Evolutionary conservation across 768 basidiomycete species (phyloP).

Genomic region (Chalciporus piperatus): DNA sequence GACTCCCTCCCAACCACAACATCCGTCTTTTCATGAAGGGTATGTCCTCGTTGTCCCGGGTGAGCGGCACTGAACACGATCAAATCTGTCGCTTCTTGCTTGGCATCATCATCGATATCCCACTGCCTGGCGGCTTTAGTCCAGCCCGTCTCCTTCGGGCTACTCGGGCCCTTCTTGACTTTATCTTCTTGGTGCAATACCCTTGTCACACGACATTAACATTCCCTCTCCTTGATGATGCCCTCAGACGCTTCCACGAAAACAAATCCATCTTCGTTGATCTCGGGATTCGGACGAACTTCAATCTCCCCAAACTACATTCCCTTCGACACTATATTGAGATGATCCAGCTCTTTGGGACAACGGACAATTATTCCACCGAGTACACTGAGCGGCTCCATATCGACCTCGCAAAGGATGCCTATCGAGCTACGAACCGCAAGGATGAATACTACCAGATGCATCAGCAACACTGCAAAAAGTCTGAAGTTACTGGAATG

Average conservation of each 20-base stretch:
- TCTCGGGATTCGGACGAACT: constrained; percentile 34
- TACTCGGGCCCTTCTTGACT: constrained; percentile 22
- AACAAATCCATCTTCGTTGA: constrained; percentile 36
- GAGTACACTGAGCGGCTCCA: too few relatives aligned
- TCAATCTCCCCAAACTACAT: constrained; percentile 25
- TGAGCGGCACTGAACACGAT: not conserved
- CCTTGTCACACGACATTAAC: constrained; percentile 30
- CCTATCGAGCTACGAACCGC: not conserved
- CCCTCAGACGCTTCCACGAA: constrained; percentile 33
- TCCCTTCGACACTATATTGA: too few relatives aligned
- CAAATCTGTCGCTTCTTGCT: not conserved
- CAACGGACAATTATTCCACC: too few relatives aligned
- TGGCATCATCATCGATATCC: not conserved
- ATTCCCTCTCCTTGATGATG: constrained; percentile 24
- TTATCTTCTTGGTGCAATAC: constrained; percentile 38
- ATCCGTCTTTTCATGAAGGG: not conserved
- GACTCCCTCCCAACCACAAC: not conserved
- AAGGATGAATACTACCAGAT: too few relatives aligned
- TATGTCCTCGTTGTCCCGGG: not conserved
- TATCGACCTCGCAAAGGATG: too few relatives aligned
- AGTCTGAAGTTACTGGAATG: too few relatives aligned
- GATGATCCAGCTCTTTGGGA: too few relatives aligned
- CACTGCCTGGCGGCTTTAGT: not conserved
- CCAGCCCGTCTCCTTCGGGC: not conserved
- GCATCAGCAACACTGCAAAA: too few relatives aligned